Evolutionary conservation across 129 eudicot species (phyloP).

Genomic region (Helianthus tuberosus): DNA sequence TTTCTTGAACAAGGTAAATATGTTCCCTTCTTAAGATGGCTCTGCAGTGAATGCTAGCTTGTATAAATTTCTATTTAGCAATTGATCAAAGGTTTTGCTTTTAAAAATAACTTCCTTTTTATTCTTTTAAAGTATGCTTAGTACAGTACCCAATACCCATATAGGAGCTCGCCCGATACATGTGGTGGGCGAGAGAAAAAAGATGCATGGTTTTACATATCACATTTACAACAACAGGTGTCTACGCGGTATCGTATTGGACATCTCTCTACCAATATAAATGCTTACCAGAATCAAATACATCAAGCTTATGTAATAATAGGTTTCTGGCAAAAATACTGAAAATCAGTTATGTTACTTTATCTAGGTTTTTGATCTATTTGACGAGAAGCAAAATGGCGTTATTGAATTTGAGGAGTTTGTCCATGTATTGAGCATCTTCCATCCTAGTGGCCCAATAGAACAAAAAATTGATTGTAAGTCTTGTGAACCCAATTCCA

Average conservation of each 20-base stretch:
- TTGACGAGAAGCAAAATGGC: constrained; percentile 61
- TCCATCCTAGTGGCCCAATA: constrained; percentile 49
- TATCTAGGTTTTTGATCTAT: constrained; percentile 54
- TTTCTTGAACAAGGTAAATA: constrained; percentile 53
- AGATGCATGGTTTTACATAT: not conserved
- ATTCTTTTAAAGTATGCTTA: not conserved
- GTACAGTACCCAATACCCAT: not conserved
- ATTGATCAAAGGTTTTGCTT: not conserved
- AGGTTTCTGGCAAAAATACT: not conserved
- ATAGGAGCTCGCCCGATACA: not conserved
- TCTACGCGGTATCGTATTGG: not conserved
- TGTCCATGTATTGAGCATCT: constrained; percentile 50
- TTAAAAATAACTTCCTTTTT: not conserved
- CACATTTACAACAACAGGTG: not conserved
- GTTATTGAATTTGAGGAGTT: constrained; percentile 61
- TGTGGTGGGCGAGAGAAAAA: not conserved
- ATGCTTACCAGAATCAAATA: constrained; percentile 1
- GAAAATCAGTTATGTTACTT: not conserved
- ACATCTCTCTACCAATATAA: not conserved
- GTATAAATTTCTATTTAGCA: not conserved
- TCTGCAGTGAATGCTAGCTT: constrained; percentile 9
- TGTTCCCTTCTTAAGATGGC: constrained; percentile 13
- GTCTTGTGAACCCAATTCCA: constrained; percentile 24
- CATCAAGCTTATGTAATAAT: not conserved
- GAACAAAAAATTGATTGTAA: constrained; percentile 47